These are phyloP conservation scores for Raddia distichophylla DNA, from an alignment of 176 grass and related monocot genomes.

Conservation along the genomic window DNA sequence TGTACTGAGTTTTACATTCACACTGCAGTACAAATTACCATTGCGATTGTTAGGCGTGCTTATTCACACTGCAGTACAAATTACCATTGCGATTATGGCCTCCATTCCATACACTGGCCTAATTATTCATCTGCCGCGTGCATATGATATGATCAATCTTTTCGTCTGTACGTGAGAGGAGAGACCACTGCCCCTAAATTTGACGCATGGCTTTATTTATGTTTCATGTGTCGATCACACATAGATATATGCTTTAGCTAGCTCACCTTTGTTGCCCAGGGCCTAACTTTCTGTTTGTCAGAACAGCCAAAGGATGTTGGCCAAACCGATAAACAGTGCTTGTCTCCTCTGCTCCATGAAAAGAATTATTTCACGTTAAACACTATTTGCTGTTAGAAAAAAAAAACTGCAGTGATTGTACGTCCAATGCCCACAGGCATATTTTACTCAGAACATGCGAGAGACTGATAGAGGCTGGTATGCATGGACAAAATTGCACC, in stretches of 20 bases:
- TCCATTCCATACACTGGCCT: constrained; percentile 4
- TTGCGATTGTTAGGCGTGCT: constrained; percentile 32
- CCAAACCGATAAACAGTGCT: constrained; percentile 19
- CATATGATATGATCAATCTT: constrained; percentile 37
- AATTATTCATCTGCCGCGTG: constrained; percentile 8
- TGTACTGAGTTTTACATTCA: not conserved
- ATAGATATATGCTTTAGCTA: constrained; percentile 14
- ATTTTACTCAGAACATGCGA: not conserved
- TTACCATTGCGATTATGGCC: not conserved
- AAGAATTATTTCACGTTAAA: not conserved
- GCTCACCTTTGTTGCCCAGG: constrained; percentile 23
- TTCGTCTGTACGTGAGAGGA: constrained; percentile 32
- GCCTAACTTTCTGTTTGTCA: constrained; percentile 48
- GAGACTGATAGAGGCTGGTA: constrained; percentile 24
- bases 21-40: not conserved
- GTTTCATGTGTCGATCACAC: not conserved
- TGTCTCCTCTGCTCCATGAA: not conserved
- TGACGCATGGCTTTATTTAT: constrained; percentile 11
- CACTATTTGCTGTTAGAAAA: constrained; percentile 21
- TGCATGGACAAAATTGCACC: constrained; percentile 26
- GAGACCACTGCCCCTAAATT: not conserved
- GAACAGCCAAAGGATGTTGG: constrained; percentile 35
- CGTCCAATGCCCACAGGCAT: too few relatives aligned
- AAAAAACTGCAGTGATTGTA: not conserved
- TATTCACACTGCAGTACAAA: not conserved